phyloP scores from a whole-genome alignment of 768 basidiomycete species.

The Porpolomopsis calyptriformis region DNA sequence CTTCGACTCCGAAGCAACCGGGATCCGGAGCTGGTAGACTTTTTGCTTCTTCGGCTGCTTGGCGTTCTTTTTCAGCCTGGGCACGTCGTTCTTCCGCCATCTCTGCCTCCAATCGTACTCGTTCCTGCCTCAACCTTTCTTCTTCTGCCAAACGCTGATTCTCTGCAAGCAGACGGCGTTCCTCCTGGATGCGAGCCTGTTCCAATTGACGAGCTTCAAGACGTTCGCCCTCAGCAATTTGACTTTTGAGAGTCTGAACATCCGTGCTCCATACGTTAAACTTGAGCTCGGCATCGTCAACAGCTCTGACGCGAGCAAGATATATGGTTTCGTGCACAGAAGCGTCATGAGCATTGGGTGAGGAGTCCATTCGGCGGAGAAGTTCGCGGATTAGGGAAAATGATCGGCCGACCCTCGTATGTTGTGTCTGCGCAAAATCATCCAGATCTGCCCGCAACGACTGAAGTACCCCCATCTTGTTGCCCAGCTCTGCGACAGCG shows the following conservation, averaged over 20 bases:
- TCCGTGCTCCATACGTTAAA: conserved; percentile 41
- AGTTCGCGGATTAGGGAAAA: conserved; percentile 45
- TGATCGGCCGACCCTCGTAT: conserved; percentile 32
- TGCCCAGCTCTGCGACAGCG: conserved; percentile 16
- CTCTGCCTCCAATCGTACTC: conserved; percentile 16
- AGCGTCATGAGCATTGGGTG: conserved; percentile 32
- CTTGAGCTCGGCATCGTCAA: conserved; percentile 41
- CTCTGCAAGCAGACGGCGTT: conserved; percentile 13
- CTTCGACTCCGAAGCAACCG: conserved; percentile 3
- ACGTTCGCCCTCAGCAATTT: conserved; percentile 32
- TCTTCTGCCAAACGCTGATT: conserved; percentile 8
- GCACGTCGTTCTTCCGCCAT: conserved; percentile 14
- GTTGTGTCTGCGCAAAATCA: conserved; percentile 22
- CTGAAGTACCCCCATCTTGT: conserved; percentile 27
- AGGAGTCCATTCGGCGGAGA: conserved; percentile 44
- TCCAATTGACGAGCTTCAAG: conserved; percentile 33
- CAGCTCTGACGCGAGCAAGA: conserved; percentile 35
- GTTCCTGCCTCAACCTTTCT: conserved; percentile 13
- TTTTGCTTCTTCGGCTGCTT: conserved; percentile 13
- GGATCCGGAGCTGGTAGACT: too few species aligned
- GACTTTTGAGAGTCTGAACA: conserved; percentile 28
- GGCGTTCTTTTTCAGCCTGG: conserved; percentile 14
- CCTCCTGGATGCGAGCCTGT: conserved; percentile 11
- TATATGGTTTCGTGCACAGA: conserved; percentile 39
- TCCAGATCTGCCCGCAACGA: conserved; percentile 28